Base-by-base conservation (phyloP, 345 rosid genomes). In the Firmiana major region DNA sequence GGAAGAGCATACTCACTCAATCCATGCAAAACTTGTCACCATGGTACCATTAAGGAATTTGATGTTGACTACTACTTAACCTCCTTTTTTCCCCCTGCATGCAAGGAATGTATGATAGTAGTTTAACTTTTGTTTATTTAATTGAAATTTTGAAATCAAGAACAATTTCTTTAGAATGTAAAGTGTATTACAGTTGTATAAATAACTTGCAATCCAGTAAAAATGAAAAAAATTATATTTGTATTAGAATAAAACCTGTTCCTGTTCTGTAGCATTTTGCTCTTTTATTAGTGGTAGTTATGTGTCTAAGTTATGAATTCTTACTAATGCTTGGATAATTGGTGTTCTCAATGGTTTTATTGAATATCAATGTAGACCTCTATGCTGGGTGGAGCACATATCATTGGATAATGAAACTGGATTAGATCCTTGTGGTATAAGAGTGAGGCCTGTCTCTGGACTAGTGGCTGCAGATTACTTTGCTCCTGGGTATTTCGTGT, bases 381-480 rank as follows among this genome's bases (percentile, higher is more conserved):
- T 93, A 13, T 94, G 98, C 69, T 94, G 98, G 98, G 94, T 89
- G 73, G 97, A 94, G 78, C 98, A 94, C 81, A 93, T 94, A 94
- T 93, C 98, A 63, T 87, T 94, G 80, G 94, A 94, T 85, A 94
- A 94, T 80, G 98, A 90, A 84, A 93, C 98, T 62, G 98, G 98
- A 76, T 76, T 94, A 78, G 98, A 94, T 89, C 95, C 98, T 82
- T 81, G 84, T 24, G 94, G 95, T 63, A 87, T 94, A 67, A 86
- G 97, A 83, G 84, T 91, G 64, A 86, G 98, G 75, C 85, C 98
- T 64, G 98, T 55, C 74, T 81, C 92, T 79, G 99, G 99, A 77
- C 94, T 95, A 6, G 99, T 93, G 77, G 99, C 99, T 79, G 99
- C 99, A 1, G 99, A 95, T 83, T 95, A 95, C 87, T 93, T 95